phyloP scores from a whole-genome alignment of 1,284 basidiomycete species.

The Microbotryomycetes sp. region DNA sequence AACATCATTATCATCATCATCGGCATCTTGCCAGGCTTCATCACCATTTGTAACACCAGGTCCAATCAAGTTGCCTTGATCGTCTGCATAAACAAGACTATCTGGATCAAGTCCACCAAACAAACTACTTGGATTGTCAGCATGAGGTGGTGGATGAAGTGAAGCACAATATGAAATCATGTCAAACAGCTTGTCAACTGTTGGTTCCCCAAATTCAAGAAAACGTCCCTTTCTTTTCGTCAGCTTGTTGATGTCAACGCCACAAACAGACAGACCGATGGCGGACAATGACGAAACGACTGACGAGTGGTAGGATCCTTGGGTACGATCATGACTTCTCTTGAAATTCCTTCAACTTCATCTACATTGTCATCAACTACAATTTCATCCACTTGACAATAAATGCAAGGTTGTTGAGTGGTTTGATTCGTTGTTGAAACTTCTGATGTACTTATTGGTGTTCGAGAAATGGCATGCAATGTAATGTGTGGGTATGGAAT shows the following conservation, averaged over 20 bases:
- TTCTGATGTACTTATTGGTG: conserved; percentile 37
- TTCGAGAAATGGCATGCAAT: conserved; percentile 76
- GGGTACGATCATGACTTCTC: conserved; percentile 69
- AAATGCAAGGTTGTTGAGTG: conserved; percentile 58
- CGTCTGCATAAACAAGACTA: conserved; percentile 28
- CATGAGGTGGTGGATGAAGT: conserved; percentile 58
- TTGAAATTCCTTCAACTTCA: conserved; percentile 55
- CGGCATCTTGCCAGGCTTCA: not conserved
- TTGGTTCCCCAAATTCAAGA: conserved; percentile 1
- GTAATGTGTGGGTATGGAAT: conserved; percentile 78
- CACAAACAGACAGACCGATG: conserved; percentile 16
- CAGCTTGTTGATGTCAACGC: not conserved
- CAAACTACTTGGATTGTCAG: not conserved
- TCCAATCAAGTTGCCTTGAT: conserved; percentile 21
- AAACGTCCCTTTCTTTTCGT: not conserved
- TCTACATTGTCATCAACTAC: conserved; percentile 46
- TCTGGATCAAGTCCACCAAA: conserved; percentile 30
- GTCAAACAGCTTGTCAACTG: conserved; percentile 82
- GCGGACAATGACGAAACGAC: conserved; percentile 38
- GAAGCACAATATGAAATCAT: conserved; percentile 82
- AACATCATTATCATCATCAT: not conserved
- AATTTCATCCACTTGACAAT: conserved; percentile 66
- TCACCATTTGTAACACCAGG: conserved; percentile 4
- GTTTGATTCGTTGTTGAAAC: conserved; percentile 34
- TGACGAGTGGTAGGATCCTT: conserved; percentile 54